Evolutionary conservation across 495 filamentous ascomycete species (phyloP), one percentile per base, ranked within the genome.

Genomic region (Neurospora sp.): DNA sequence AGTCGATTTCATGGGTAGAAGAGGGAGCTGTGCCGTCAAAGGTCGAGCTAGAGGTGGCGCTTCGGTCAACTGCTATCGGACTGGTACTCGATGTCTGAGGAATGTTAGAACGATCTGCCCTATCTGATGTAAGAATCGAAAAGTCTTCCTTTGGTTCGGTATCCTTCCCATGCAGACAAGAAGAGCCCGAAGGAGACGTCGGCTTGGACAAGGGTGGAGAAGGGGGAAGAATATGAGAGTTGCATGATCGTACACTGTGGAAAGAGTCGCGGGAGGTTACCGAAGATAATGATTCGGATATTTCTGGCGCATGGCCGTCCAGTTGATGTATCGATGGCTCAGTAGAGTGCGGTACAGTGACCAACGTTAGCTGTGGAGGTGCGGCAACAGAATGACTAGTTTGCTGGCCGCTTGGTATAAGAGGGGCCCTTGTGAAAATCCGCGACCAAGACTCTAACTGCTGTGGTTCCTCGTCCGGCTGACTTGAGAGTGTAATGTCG

Each of bases 231-330:
- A 86, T 81, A 16, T 83, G 82, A n/a, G 85, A 84, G 68, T 85
- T 85, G 75, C 88, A 87, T 4, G 91, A 92, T 38, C 83, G 81
- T 12, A 85, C 82, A 72, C 87, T 91, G 68, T 89, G 90, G 59
- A 90, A 83, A 10, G 82, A 81, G 53, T 83, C 79, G 71, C 74
- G 75, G 8, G 82, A 83, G 70, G 76, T 79, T 65, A 76, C 70
- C 61, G 79, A 76, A 39, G 83, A 81, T 44, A 79, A 73, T 27
- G 76, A 75, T 72, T 48, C 70, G 59, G 70, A 27, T 44, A 75
- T 42, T 69, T 81, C 71, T 40, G 75, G 37, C 40, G 22, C 68
- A 22, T 12, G 35, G 38, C 61, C 70, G 41, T 38, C 40, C n/a
- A 40, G 16, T 35, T 39, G 27, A 20, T 39, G 4, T 70, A 45